Base-by-base conservation (phyloP, 768 basidiomycete species). In the Pulveroboletus ravenelii region DNA sequence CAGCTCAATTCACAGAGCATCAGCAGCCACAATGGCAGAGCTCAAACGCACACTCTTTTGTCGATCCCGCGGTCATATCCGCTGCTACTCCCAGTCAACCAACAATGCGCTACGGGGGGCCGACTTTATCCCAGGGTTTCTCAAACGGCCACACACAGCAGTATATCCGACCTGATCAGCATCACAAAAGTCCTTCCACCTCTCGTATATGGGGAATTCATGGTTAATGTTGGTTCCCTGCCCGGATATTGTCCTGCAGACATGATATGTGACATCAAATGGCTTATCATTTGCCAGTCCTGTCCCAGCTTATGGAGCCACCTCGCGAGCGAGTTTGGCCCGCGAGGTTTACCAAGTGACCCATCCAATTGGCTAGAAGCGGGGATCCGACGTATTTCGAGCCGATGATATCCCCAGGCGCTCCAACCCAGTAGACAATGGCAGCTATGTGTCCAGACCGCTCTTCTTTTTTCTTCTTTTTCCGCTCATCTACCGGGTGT, bases 51-150 rank as follows among this genome's bases (percentile, higher is more conserved):
- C 8, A 18, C 10, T n/a, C 62, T 2, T 60, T 57, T n/a, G 23
- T 46, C 23, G 63, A 65, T 42, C 60, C 63, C 6, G 62, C 62
- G 8, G 50, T 66, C 20, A 52, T 66, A 17, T 64, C 64, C 2
- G 45, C 37, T 5, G 29, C 37, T 25, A 14, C 53, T 35, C 10
- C 48, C 6, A 30, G n/a, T 50, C 54, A 52, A 29, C 38, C 47
- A 12, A 50, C 37, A 10, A 30, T 35, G 3, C 46, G 52, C 47
- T 46, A 41, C 13, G 57, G 46, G 6, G 52, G 29, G n/a, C 37
- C 48, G 27, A 45, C 48, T 45, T 42, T 54, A 3, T 51, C 59
- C 32, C 62, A 55, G 12, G 34, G 45, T 30, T 56, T 50, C 27
- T 42, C 61, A 8, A 50, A 47, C 8, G 50, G 47, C 3, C 47